phyloP scores from a whole-genome alignment of 2,329 filamentous ascomycete genomes.

The Hypoxylon sp. region DNA sequence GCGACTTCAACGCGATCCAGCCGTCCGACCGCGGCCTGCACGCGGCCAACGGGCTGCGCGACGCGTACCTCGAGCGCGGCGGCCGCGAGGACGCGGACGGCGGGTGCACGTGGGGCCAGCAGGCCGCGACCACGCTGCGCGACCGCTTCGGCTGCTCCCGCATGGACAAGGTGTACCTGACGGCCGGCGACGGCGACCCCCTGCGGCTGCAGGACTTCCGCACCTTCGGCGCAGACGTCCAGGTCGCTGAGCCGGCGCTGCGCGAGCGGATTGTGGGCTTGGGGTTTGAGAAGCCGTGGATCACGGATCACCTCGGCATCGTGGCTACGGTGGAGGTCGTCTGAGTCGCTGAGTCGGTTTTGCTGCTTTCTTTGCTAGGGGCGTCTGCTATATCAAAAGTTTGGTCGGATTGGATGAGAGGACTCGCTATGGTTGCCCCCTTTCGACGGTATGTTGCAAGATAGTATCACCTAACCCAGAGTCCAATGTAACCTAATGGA shows the following conservation, averaged over 20 bases:
- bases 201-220: conserved; percentile 47
- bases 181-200: no score
- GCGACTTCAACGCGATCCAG: conserved; percentile 65
- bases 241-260: conserved; percentile 46
- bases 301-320: conserved; percentile 59
- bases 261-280: conserved; percentile 33
- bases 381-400: no score
- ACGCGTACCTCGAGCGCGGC: conserved; percentile 59
- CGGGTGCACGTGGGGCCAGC: conserved; percentile 64
- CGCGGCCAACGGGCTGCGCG: conserved; percentile 55
- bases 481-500: no score
- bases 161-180: conserved; percentile 61
- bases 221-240: conserved; percentile 55
- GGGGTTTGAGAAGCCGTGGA: conserved; percentile 53
- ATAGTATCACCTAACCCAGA: no score
- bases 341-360: conserved; percentile 1
- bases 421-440: no score
- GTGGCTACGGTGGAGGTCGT: conserved; percentile 44
- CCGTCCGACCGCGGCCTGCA: conserved; percentile 58
- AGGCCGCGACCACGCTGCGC: conserved; percentile 51
- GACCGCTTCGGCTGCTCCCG: conserved; percentile 55
- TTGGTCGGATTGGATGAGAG: no score
- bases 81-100: conserved; percentile 56
- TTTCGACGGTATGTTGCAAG: no score
- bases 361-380: background rate